Conservation (phyloP, 2,329 filamentous ascomycete genomes). For the Botryotinia convoluta region DNA sequence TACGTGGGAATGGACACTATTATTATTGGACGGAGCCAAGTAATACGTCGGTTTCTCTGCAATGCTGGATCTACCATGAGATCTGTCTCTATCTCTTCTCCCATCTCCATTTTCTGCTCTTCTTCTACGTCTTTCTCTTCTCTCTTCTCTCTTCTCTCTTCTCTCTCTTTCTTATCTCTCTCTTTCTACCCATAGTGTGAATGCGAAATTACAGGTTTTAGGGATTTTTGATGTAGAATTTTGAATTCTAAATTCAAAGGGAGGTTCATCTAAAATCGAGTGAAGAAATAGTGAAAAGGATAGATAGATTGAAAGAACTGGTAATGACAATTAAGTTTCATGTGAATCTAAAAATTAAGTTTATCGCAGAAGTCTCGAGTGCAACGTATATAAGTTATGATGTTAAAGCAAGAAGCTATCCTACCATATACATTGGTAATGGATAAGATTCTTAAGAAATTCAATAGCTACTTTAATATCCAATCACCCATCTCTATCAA, state of each 20-base stretch:
- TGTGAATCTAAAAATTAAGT: not conserved
- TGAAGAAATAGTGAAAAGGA: not conserved
- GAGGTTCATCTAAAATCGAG: no score
- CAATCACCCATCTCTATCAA: not conserved
- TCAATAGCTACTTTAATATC: not conserved
- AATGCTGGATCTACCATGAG: no score
- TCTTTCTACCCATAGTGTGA: no score
- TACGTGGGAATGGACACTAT: no score
- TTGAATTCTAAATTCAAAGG: not conserved
- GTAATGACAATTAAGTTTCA: not conserved
- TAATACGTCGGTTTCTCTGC: no score
- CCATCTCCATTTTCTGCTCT: no score
- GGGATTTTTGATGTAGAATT: not conserved
- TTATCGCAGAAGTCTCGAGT: not conserved
- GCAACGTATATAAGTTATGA: not conserved
- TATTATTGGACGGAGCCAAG: no score
- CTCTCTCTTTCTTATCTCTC: no score
- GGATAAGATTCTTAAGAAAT: not conserved
- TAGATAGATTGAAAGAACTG: no score
- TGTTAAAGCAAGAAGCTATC: fast-evolving
- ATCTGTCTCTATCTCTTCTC: not conserved
- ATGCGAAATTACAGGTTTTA: no score
- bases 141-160: not conserved
- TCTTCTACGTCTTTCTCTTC: no score
- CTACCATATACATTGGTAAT: not conserved